Base-by-base conservation (phyloP, 1,139 yeast species). In the Yamadazyma diospyri region DNA sequence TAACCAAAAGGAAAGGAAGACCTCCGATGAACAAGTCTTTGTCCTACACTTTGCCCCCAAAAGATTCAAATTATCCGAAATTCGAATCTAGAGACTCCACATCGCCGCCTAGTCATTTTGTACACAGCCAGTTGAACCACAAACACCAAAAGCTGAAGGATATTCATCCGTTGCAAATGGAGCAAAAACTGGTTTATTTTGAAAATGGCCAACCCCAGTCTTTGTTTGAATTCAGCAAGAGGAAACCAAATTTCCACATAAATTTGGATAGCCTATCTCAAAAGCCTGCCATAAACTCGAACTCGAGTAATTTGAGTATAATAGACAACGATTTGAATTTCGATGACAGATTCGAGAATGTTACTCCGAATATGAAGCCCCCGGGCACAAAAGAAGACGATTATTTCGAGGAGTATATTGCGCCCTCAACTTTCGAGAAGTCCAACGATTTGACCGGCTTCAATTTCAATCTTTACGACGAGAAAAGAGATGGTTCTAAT, bases 291-390 rank as follows among this genome's bases (percentile, higher is more conserved):
- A 23, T 34, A 11, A 27, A 34, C 24, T 34, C 37, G 13, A 34
- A 34, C 21, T 34, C 37, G 10, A 29, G 37, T 11, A 33, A 33
- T 21, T 27, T 36, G 11, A 34, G 28, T 14, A 39, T 39, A n/a
- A 24, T 29, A n/a, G 49, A 45, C 23, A 29, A 35, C 23, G 49
- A 45, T 31, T 30, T 44, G 14, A 30, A 40, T 22, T 38, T 42
- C 10, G 48, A 45, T 26, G 35, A 37, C 18, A 35, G 36, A 5
- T 37, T 37, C 19, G 47, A 44, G 20, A 41, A 34, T 27, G 42
- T 63, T 13, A 68, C 74, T 0, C 73, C 73, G 0, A 53, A 58
- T 6, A 60, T 65, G 64, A 63, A 62, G 27, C 72, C 73, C 1
- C 72, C 73, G 1, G 59, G 59, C 6, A 45, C 58, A 4, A 51